Base-by-base conservation (phyloP, 352 stramenopile species). In the Globisporangium camurandrum region DNA sequence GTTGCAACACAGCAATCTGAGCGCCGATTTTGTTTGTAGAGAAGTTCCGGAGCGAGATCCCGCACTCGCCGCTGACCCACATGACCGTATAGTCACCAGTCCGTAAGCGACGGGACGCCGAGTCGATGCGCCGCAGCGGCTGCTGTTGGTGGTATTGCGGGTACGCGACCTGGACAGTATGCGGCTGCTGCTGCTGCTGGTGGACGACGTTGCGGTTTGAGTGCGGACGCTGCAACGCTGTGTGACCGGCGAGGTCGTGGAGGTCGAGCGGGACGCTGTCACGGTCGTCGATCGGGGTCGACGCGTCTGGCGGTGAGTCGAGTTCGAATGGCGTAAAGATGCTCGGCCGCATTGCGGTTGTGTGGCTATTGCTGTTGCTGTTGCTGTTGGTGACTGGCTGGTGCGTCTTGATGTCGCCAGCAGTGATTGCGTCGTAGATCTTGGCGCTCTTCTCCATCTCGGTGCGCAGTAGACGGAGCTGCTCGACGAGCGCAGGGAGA, bases 1-100 rank as follows among this genome's bases (percentile, higher is more conserved):
- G 81, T 52, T 93, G 78, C 52, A 93, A 48, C 30, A 88, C 68
- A 11, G 81, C 80, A 34, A 93, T 87, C 51, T 93, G 81, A 9
- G 80, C 78, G 14, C 81, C 81, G 17, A 86, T 72, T 44, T 86
- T 86, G 60, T 76, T 75, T 38, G 71, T 60, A 3, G 78, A 84
- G 53, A 88, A 90, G 51, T 90, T 89, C 55, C 78, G 80, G 33
- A 93, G 57, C 43, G 81, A 89, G 61, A 93, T 93, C 44, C 81
- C 81, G 46, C 80, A 88, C 57, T 93, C 81, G 36, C 81, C 81
- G 45, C 73, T 86, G 9, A 86, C 72, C 78, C 78, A 93, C 56
- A 85, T 86, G 45, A 90, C 81, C 16, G 72, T 72, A 52, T 90
- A 93, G 41, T 76, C 62, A 28, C 60, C 43, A 20, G 44, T 60